Conservation (phyloP, 2,329 filamentous ascomycete genomes). For the Xylaria polymorpha region DNA sequence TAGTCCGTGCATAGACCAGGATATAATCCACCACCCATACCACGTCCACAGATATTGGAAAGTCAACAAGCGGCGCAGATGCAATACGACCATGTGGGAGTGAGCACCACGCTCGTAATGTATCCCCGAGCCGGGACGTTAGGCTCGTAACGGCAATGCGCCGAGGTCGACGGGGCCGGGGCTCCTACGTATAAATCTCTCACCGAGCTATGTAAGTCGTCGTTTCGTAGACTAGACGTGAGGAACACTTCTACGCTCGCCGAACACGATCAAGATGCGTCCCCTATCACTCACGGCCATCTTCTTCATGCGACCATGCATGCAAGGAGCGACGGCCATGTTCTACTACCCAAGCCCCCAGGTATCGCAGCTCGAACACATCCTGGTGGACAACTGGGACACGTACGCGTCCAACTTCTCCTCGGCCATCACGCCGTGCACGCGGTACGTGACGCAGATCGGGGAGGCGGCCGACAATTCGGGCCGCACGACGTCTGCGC, state of each 20-base stretch:
- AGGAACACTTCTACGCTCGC: not conserved
- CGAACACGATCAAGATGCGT: conserved; percentile 8
- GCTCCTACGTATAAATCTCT: conserved; percentile 1
- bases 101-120: not conserved
- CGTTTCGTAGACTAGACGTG: too few relatives aligned
- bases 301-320: not conserved
- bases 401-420: conserved; percentile 47
- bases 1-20: conserved; percentile 5
- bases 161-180: not conserved
- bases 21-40: not conserved
- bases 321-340: conserved; percentile 31
- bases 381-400: conserved; percentile 46
- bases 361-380: conserved; percentile 43
- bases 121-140: not conserved
- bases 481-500: conserved; percentile 44
- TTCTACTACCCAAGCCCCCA: conserved; percentile 47
- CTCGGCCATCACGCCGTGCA: conserved; percentile 46
- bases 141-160: not conserved
- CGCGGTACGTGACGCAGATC: conserved; percentile 44
- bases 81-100: conserved; percentile 8
- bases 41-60: not conserved
- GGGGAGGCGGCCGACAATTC: conserved; percentile 42
- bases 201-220: not conserved
- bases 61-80: conserved; percentile 2
- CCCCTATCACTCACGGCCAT: not conserved